Conservation (phyloP, 176 grass and related monocot genomes). For the Ensete glaucum region DNA sequence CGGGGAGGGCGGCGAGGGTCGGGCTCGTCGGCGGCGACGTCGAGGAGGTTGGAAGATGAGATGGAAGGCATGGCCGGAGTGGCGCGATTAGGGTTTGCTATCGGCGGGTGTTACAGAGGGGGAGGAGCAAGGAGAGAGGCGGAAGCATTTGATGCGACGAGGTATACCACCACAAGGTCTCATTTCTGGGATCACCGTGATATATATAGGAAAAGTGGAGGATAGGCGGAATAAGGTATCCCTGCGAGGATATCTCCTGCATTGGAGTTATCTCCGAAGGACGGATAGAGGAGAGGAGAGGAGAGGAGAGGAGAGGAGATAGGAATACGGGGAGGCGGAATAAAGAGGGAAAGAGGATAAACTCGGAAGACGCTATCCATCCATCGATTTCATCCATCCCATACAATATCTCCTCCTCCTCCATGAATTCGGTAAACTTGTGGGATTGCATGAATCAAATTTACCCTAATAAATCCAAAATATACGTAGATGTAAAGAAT, state of each 20-base stretch:
- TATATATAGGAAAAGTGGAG: too few species aligned
- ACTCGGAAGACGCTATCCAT: not conserved
- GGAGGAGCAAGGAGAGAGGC: conserved; percentile 12
- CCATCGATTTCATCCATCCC: too few species aligned
- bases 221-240: too few species aligned
- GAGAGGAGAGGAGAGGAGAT: not conserved
- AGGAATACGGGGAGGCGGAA: conserved; percentile 13
- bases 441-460: too few species aligned
- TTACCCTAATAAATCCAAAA: too few species aligned
- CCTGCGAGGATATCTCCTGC: too few species aligned
- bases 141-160: conserved; percentile 26
- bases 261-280: too few species aligned
- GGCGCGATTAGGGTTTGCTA: not conserved
- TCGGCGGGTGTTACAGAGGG: conserved; percentile 22
- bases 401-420: too few species aligned
- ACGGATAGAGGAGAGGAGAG: not conserved
- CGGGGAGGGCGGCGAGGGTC: conserved; percentile 48
- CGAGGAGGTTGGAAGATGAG: conserved; percentile 72
- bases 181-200: too few species aligned
- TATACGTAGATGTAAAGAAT: too few species aligned
- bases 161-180: too few species aligned
- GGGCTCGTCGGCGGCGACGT: conserved; percentile 45
- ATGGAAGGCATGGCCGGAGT: conserved; percentile 54
- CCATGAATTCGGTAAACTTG: too few species aligned
- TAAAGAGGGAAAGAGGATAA: conserved; percentile 2